Evolutionary conservation across 2,329 filamentous ascomycete species (phyloP).

Genomic region (Ceratocystis harringtonii): DNA sequence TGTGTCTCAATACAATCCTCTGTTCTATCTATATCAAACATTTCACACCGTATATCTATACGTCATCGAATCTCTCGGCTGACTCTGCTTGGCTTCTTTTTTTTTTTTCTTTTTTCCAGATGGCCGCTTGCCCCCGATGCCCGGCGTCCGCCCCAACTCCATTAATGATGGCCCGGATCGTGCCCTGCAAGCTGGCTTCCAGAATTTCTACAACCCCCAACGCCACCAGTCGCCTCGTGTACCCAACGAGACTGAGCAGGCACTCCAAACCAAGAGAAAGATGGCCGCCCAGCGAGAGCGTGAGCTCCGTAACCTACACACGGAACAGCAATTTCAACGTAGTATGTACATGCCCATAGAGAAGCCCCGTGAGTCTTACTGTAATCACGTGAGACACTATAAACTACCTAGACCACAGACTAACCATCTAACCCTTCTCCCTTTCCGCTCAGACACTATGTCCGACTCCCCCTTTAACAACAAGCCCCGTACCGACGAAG

Average conservation of each 20-base stretch:
- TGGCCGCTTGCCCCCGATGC: conserved; percentile 38
- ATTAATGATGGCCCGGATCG: conserved; percentile 57
- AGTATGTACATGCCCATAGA: conserved; percentile 46
- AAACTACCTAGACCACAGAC: too few relatives aligned
- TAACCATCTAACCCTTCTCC: background rate
- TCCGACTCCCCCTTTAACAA: conserved; percentile 27
- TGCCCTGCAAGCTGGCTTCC: conserved; percentile 42
- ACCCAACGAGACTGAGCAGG: conserved; percentile 85
- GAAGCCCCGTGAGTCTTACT: background rate
- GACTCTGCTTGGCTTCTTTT: background rate
- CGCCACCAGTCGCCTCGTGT: conserved; percentile 70
- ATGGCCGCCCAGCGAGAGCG: conserved; percentile 98
- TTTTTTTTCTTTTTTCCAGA: conserved; percentile 33
- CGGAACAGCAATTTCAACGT: conserved; percentile 99
- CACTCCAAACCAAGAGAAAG: conserved; percentile 97
- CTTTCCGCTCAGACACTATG: conserved; percentile 33
- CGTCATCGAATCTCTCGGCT: background rate
- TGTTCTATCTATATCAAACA: conserved; percentile 1
- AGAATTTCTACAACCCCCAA: conserved; percentile 89
- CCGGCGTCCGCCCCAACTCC: conserved; percentile 62
- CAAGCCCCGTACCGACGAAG: conserved; percentile 90
- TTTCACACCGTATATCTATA: background rate
- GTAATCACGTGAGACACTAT: background rate
- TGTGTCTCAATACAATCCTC: conserved; percentile 12
- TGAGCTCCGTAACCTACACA: conserved; percentile 98